Evolutionary conservation across 2,329 filamentous ascomycete species (phyloP).

Genomic region (Huntiella abstrusa): DNA sequence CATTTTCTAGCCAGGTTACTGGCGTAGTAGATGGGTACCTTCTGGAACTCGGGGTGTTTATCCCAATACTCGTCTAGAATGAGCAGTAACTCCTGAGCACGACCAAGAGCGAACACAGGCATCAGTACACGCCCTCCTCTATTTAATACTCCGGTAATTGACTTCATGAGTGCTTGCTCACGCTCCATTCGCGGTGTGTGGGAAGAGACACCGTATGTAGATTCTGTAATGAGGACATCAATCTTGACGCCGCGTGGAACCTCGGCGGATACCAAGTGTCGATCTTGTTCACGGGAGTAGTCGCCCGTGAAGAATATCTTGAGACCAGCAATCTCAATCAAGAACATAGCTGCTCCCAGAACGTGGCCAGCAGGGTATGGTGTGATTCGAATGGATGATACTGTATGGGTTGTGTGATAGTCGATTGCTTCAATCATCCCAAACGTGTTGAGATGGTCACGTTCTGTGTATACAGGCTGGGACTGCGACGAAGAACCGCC

Average conservation of each 20-base stretch:
- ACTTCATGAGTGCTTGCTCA: conserved; percentile 87
- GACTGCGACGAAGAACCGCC: conserved; percentile 49
- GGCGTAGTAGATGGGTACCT: conserved; percentile 91
- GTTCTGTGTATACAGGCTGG: conserved; percentile 79
- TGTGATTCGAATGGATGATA: conserved; percentile 89
- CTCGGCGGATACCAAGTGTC: conserved; percentile 84
- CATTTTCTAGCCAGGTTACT: conserved; percentile 88
- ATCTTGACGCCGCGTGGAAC: conserved; percentile 80
- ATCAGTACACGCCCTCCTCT: conserved; percentile 82
- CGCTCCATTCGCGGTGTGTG: conserved; percentile 81
- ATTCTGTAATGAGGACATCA: conserved; percentile 93
- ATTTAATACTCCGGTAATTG: conserved; percentile 78
- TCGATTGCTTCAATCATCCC: conserved; percentile 93
- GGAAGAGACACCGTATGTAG: conserved; percentile 88
- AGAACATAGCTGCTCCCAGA: conserved; percentile 94
- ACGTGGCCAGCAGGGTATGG: conserved; percentile 95
- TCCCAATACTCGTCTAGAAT: conserved; percentile 97
- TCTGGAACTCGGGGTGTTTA: conserved; percentile 72
- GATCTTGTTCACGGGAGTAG: conserved; percentile 88
- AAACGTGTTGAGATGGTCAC: conserved; percentile 85
- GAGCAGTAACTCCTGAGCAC: conserved; percentile 81
- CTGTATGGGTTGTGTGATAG: conserved; percentile 94
- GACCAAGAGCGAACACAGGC: conserved; percentile 84
- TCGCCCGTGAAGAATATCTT: conserved; percentile 97
- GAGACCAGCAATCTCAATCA: conserved; percentile 89